Evolutionary conservation across 805 yeast species (phyloP), one percentile per base, ranked within the genome.

Genomic region (Isabelozyma gotoi): DNA sequence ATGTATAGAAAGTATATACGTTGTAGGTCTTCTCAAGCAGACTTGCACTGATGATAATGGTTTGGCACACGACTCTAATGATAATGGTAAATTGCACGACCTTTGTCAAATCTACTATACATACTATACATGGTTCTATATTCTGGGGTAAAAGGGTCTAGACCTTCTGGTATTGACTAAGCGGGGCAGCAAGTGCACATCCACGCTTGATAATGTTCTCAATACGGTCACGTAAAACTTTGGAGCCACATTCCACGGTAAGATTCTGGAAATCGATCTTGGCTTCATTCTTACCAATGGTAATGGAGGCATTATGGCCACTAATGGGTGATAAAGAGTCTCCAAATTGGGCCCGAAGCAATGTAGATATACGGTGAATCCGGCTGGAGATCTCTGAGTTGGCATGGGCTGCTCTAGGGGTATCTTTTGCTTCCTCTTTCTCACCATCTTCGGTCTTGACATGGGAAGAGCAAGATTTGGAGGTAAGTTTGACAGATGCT

Each of bases 281-380:
- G 1, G 97, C 98, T 37, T 72, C 82, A 47, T 76, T 80, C 45
- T 82, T 83, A 33, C 96, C 98, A 40, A 92, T 82, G 24, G 74
- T 77, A 11, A 94, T 77, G 1, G 62, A 57, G 0, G 88, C 87
- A n/a, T 78, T 78, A 10, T 68, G 55, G 42, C 68, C 66, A 44
- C 71, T 63, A 6, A 50, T 44, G 0, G 67, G 56, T 1, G 46
- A 45, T 46, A 87, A 80, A 1, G 90, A 65, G 18, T 85, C 88
- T 12, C 98, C 99, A 67, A 94, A 94, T 56, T 94, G 99, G 0
- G 94, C 90, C 38, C 73, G 70, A 39, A 94, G 68, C 36, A 94
- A 69, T 10, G 80, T 71, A 2, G 79, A 60, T 8, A 94, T 77
- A 44, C 88, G 76, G 39, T 59, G 65, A 8, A 69, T 60, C 36